phyloP scores from a whole-genome alignment of 2,329 filamentous ascomycete species.

The Neocatenulostroma microsporum region DNA sequence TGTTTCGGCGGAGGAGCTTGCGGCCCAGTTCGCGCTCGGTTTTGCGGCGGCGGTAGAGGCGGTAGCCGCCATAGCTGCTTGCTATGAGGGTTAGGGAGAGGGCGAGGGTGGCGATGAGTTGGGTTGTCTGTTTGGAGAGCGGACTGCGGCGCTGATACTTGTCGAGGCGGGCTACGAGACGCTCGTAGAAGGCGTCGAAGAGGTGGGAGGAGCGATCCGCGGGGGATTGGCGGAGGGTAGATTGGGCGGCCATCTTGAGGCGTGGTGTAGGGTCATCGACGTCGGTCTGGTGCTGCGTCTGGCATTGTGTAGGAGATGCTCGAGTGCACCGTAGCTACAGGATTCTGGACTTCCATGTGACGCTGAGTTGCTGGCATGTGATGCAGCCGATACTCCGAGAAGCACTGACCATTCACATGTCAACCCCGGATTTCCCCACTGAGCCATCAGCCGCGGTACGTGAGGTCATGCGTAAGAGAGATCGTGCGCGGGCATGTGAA shows the following conservation, averaged over 20 bases:
- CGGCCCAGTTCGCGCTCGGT: slow-evolving; percentile 76
- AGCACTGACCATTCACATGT: slow-evolving; percentile 1
- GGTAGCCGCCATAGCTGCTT: slow-evolving; percentile 67
- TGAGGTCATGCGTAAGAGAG: background rate
- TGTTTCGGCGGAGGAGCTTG: slow-evolving; percentile 80
- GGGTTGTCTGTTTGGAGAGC: slow-evolving; percentile 61
- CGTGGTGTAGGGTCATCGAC: no score
- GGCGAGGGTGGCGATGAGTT: slow-evolving; percentile 66
- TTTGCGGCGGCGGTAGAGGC: slow-evolving; percentile 64
- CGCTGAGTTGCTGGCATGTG: no score
- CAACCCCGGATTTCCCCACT: background rate
- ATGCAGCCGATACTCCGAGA: no score
- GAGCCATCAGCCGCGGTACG: background rate
- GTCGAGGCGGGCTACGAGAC: slow-evolving; percentile 39
- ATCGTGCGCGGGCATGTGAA: slow-evolving; percentile 1
- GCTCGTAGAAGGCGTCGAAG: slow-evolving; percentile 34
- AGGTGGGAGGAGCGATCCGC: slow-evolving; percentile 25
- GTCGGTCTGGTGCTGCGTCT: no score
- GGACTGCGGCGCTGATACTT: slow-evolving; percentile 44
- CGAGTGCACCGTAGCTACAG: no score
- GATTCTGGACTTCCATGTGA: no score
- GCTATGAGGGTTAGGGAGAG: slow-evolving; percentile 72
- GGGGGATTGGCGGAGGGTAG: slow-evolving; percentile 54
- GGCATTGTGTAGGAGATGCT: no score
- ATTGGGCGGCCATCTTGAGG: no score